Percentiles rank a stretch among this genome's conserved stretches.
Conservation (phyloP, 352 stramenopile genomes). For the Phytophthora nicotianae region DNA sequence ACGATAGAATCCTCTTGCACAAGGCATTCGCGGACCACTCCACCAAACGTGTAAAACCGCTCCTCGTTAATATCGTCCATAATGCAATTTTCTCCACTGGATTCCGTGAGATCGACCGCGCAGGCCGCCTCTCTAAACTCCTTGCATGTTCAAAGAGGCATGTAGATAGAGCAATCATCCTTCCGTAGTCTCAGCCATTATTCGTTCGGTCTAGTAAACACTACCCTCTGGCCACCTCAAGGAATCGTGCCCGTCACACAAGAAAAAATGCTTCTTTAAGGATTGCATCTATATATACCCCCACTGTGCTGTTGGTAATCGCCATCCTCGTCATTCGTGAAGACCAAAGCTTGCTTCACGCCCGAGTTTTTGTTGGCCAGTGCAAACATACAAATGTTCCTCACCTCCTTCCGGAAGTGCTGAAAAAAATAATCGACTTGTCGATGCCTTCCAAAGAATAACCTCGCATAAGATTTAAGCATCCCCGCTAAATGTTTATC, state of each 20-base stretch:
- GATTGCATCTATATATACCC: background rate
- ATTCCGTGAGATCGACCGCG: too few relatives aligned
- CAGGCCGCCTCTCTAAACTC: background rate
- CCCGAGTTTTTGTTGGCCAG: background rate
- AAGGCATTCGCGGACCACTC: background rate
- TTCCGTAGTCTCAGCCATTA: background rate
- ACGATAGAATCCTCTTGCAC: background rate
- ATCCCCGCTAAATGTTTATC: background rate
- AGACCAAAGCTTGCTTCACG: background rate
- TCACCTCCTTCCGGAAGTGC: background rate
- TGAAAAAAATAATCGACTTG: background rate
- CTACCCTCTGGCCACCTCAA: background rate
- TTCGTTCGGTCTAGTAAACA: background rate
- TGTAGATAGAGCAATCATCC: background rate
- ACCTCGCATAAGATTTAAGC: background rate
- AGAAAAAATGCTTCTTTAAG: background rate
- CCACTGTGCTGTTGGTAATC: background rate
- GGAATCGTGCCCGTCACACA: background rate
- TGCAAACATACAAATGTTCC: background rate
- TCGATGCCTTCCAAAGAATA: background rate
- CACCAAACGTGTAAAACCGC: slow-evolving; percentile 2
- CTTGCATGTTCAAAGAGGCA: background rate
- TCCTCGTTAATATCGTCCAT: background rate
- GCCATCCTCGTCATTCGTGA: background rate
- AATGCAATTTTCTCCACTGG: background rate